phyloP scores from a whole-genome alignment of 2,329 filamentous ascomycete species.

The Alternaria postmessia region DNA sequence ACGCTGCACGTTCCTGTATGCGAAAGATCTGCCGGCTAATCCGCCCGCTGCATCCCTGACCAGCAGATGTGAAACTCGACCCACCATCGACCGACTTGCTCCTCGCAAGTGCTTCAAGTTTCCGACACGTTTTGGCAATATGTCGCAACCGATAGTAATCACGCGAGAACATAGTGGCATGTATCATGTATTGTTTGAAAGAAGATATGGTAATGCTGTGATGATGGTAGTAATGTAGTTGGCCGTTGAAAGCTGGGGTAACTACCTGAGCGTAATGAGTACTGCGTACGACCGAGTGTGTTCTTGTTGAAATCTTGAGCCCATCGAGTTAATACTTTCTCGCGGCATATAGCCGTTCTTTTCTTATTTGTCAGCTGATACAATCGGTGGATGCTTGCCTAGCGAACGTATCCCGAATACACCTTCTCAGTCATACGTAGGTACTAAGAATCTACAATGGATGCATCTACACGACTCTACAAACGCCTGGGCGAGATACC shows the following conservation, averaged over 20 bases:
- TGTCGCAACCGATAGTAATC: slow-evolving; percentile 18
- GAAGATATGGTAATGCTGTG: slow-evolving; percentile 4
- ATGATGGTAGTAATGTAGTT: neutral
- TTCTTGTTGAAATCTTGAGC: neutral
- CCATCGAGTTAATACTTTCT: fast-evolving
- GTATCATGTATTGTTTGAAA: slow-evolving; percentile 7
- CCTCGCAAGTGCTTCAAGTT: slow-evolving; percentile 23
- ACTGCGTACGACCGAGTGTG: neutral
- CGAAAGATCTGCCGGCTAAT: neutral
- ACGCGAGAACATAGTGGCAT: slow-evolving; percentile 13
- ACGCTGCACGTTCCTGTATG: neutral
- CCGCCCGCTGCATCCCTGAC: neutral
- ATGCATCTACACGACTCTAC: slow-evolving; percentile 42
- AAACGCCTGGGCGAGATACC: slow-evolving; percentile 44
- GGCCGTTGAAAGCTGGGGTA: neutral
- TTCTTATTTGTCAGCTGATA: neutral
- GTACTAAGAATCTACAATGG: slow-evolving; percentile 26
- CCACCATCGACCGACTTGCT: slow-evolving; percentile 30
- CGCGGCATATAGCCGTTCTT: neutral
- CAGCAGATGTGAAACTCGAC: slow-evolving; percentile 35
- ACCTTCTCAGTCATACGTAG: neutral
- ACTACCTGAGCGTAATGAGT: neutral
- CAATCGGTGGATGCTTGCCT: neutral
- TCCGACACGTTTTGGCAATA: slow-evolving; percentile 18
- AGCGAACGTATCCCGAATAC: neutral